Evolutionary conservation across 2,329 filamentous ascomycete species (phyloP).

Genomic region (Fusarium sp.): DNA sequence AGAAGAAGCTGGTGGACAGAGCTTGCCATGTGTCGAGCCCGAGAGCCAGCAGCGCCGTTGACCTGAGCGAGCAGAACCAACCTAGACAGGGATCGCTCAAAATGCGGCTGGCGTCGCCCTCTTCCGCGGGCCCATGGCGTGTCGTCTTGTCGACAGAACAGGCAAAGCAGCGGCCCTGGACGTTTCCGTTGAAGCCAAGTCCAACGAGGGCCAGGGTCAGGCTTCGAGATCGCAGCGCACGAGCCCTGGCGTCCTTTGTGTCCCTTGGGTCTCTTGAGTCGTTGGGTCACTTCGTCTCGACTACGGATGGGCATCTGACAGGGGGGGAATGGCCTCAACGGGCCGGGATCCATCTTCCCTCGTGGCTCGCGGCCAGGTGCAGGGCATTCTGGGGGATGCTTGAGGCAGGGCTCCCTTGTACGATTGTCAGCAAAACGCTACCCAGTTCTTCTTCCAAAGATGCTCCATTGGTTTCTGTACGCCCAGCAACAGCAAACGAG

Average conservation of each 20-base stretch:
- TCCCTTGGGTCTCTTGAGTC: slow-evolving; percentile 4
- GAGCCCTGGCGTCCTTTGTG: slow-evolving; percentile 26
- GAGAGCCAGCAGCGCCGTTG: slow-evolving; percentile 32
- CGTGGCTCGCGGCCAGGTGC: slow-evolving; percentile 31
- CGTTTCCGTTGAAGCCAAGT: slow-evolving; percentile 35
- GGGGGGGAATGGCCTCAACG: slow-evolving; percentile 18
- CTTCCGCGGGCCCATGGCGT: slow-evolving; percentile 29
- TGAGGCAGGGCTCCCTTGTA: slow-evolving; percentile 26
- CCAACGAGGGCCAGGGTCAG: slow-evolving; percentile 17
- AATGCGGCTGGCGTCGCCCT: slow-evolving; percentile 23
- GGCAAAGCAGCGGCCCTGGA: slow-evolving; percentile 31
- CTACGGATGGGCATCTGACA: slow-evolving; percentile 6
- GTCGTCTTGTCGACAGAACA: slow-evolving; percentile 26
- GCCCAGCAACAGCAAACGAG: neutral
- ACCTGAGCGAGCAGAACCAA: slow-evolving; percentile 19
- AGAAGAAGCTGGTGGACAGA: slow-evolving; percentile 1
- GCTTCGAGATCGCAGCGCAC: slow-evolving; percentile 32
- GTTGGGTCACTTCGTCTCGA: slow-evolving; percentile 23
- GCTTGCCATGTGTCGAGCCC: slow-evolving; percentile 29
- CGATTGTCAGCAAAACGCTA: slow-evolving; percentile 7
- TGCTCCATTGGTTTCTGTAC: neutral
- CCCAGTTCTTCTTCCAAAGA: neutral
- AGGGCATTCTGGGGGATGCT: slow-evolving; percentile 30
- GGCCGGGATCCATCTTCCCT: slow-evolving; percentile 27
- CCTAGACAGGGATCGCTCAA: slow-evolving; percentile 31